A percentile compares a stretch with the other conserved stretches of the same genome.
Conservation (phyloP, 768 basidiomycete genomes). For the Stropharia rugosoannulata region DNA sequence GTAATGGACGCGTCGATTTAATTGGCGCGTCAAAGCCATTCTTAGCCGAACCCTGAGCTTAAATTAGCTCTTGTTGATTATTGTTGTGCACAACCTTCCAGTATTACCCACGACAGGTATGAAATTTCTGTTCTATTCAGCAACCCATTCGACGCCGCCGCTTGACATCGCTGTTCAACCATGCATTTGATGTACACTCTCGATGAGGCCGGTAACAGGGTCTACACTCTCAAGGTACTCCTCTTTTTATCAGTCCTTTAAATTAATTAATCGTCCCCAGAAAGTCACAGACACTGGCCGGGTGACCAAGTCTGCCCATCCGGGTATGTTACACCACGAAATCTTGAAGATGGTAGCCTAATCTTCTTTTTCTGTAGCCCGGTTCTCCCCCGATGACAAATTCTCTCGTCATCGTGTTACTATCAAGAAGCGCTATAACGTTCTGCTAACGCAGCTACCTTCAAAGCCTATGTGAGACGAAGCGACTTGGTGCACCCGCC, state of each 20-base stretch:
- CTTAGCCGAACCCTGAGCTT: too few relatives aligned
- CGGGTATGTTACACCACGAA: slow-evolving; percentile 57
- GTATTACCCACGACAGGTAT: too few relatives aligned
- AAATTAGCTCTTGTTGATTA: too few relatives aligned
- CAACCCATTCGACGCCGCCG: not conserved
- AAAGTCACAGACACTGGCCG: slow-evolving; percentile 82
- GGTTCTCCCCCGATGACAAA: slow-evolving; percentile 99
- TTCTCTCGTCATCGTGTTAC: slow-evolving; percentile 97
- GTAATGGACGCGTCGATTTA: too few relatives aligned
- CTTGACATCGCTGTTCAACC: slow-evolving; percentile 16
- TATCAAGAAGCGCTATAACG: slow-evolving; percentile 89
- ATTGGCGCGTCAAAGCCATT: too few relatives aligned
- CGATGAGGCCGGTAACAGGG: slow-evolving; percentile 72
- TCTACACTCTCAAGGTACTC: slow-evolving; percentile 90
- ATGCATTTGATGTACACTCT: slow-evolving; percentile 99
- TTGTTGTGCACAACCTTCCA: too few relatives aligned
- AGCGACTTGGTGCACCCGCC: not conserved
- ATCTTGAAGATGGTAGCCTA: slow-evolving; percentile 3
- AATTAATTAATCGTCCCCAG: slow-evolving; percentile 36
- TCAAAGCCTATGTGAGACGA: slow-evolving; percentile 74
- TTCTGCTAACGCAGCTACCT: slow-evolving; percentile 89
- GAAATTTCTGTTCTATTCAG: too few relatives aligned
- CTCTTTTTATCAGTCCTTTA: not conserved
- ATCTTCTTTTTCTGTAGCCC: slow-evolving; percentile 50
- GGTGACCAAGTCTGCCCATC: slow-evolving; percentile 95